Percentiles rank a stretch among this genome's conserved stretches.
Conservation (phyloP, 2,329 filamentous ascomycete species). For the Hortaea sp. region DNA sequence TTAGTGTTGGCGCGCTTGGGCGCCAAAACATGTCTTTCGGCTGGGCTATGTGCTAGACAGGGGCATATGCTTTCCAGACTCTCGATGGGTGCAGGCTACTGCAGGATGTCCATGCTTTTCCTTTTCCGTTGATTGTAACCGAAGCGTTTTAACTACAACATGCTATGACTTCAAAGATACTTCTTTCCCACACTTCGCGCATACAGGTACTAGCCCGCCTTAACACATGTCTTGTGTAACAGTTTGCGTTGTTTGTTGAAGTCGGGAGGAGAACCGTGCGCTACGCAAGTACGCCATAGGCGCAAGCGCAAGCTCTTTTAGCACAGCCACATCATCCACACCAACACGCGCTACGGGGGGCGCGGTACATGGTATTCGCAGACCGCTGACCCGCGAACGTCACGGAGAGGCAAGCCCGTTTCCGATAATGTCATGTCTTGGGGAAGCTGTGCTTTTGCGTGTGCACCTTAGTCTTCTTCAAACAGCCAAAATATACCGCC, state of each 20-base stretch:
- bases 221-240: too few relatives aligned
- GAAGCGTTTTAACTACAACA: slow-evolving; percentile 1
- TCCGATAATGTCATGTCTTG: too few relatives aligned
- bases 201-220: too few relatives aligned
- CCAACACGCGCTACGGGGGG: not conserved
- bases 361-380: too few relatives aligned
- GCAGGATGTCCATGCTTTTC: not conserved
- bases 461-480: too few relatives aligned
- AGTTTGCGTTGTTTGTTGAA: too few relatives aligned
- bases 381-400: too few relatives aligned
- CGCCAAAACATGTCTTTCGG: slow-evolving; percentile 4
- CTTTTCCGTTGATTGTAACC: not conserved
- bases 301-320: not conserved
- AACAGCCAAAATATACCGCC: too few relatives aligned
- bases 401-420: too few relatives aligned
- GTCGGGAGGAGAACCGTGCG: too few relatives aligned
- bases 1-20: not conserved
- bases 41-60: not conserved
- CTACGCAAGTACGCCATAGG: too few relatives aligned
- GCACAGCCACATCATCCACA: not conserved
- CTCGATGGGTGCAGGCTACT: not conserved
- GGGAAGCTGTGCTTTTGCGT: too few relatives aligned
- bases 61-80: not conserved
- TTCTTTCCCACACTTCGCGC: not conserved
- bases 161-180: not conserved